Evolutionary conservation across 2,329 filamentous ascomycete species (phyloP).

Genomic region (Rhexocercosporidium sp.): DNA sequence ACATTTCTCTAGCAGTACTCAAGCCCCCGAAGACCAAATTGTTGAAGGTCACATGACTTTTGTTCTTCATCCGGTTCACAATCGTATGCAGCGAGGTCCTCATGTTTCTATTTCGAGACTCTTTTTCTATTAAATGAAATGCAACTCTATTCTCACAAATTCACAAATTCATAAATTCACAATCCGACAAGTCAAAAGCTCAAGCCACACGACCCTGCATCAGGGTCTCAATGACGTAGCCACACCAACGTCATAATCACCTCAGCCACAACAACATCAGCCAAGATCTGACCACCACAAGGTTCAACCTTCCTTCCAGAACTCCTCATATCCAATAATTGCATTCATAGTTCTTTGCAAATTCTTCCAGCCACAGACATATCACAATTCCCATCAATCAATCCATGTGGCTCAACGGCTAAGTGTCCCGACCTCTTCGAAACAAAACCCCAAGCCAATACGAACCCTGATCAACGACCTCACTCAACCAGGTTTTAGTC

Average conservation of each 20-base stretch:
- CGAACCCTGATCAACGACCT: neutral
- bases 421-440: neutral
- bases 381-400: neutral
- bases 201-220: neutral
- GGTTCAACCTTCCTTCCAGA: neutral
- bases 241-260: neutral
- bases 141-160: too few relatives aligned
- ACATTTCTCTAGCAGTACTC: too few relatives aligned
- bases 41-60: too few relatives aligned
- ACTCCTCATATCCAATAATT: neutral
- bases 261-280: conserved; percentile 1
- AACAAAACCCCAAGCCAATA: neutral
- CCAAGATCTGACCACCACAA: neutral
- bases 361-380: conserved; percentile 8
- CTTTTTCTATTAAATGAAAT: too few relatives aligned
- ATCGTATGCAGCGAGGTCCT: too few relatives aligned
- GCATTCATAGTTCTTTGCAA: too few relatives aligned
- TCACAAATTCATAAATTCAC: neutral
- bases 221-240: conserved; percentile 1
- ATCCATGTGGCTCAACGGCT: conserved; percentile 3
- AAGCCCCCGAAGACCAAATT: too few relatives aligned
- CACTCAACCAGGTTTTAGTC: conserved; percentile 5
- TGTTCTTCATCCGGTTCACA: too few relatives aligned
- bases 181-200: neutral
- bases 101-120: too few relatives aligned